Evolutionary conservation across 2,329 filamentous ascomycete species (phyloP).

Genomic region (Claviceps africana): DNA sequence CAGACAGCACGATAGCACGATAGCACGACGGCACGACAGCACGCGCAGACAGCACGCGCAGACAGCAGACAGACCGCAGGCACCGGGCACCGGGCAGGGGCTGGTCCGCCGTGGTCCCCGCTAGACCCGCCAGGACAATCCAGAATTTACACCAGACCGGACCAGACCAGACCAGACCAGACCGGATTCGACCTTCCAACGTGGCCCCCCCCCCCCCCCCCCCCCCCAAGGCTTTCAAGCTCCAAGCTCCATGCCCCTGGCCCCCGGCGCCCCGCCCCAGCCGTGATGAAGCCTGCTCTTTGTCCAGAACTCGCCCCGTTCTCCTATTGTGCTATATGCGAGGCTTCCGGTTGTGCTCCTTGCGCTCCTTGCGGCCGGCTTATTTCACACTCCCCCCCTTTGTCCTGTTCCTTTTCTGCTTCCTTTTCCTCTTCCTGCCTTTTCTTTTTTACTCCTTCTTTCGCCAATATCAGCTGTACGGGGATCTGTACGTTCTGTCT

Average conservation of each 20-base stretch:
- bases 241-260: too few species aligned
- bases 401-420: background rate
- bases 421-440: background rate
- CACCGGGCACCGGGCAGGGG: too few species aligned
- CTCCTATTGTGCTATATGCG: background rate
- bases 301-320: background rate
- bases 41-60: too few species aligned
- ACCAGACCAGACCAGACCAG: background rate
- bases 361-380: slow-evolving; percentile 1
- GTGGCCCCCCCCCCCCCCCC: too few species aligned
- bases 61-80: too few species aligned
- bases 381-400: background rate
- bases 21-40: too few species aligned
- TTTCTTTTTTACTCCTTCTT: background rate
- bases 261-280: background rate
- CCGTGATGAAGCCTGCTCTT: background rate
- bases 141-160: background rate
- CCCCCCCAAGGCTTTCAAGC: too few species aligned
- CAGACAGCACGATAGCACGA: too few species aligned
- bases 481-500: background rate
- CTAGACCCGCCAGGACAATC: background rate
- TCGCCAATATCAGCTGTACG: background rate
- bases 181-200: too few species aligned
- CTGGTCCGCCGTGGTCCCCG: background rate
- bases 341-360: background rate